Evolutionary conservation across 2,329 filamentous ascomycete genomes (phyloP), one percentile per base, ranked within the genome.

Genomic region (Onygenales sp.): DNA sequence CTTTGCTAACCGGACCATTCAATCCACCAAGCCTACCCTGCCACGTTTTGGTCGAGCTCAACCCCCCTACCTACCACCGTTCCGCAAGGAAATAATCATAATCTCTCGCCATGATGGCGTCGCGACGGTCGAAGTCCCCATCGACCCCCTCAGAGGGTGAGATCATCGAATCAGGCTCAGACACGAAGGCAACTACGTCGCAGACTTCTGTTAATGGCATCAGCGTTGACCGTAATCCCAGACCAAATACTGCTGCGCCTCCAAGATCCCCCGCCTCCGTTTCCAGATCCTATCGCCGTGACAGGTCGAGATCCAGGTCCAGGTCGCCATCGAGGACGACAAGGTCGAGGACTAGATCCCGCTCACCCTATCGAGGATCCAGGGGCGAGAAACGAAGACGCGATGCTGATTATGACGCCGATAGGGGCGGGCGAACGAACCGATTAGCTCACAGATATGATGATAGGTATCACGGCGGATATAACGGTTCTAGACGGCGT

Each of bases 181-280:
- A 82, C 74, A 71, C 66, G 72, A 93, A 93, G 88, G 88, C 88
- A 93, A 87, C 86, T 88, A 85, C 73, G 73, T 77, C 86, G 84
- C 82, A 84, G 79, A 77, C 80, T 79, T 80, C 79, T 72, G 74
- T 81, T 79, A 82, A 84, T 81, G 80, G 83, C 85, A 84, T 77
- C 82, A 84, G 80, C 82, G 85, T 95, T 95, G 87, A 95, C 88
- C 87, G 86, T 82, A 83, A 79, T 80, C 81, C 86, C 87, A 95
- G 89, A 91, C 79, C 74, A 74, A 82, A 79, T 77, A 63, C 64
- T 63, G 65, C 71, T 62, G 65, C 67, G 58, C 65, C 66, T 53
- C 59, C 73, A 70, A 80, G 77, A 77, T 70, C 68, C 60, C 63
- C 68, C 56, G 67, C 74, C 62, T 79, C 80, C 66, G 68, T 73